Evolutionary conservation across 2,329 filamentous ascomycete genomes (phyloP).

Genomic region (Cercospora sp.): DNA sequence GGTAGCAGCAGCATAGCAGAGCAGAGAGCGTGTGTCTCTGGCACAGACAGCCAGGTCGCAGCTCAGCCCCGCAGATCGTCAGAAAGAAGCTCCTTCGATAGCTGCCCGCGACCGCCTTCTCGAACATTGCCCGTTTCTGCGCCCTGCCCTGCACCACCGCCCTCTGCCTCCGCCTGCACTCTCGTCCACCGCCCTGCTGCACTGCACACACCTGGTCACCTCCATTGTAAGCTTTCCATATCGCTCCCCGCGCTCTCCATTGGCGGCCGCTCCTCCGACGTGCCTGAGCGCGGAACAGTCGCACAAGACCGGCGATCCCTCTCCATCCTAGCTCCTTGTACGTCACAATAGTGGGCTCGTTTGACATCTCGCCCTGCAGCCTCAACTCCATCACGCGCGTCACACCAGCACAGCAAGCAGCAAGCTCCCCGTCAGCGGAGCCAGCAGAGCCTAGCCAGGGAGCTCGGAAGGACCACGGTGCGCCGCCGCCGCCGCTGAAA

Average conservation of each 20-base stretch:
- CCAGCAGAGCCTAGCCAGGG: conserved; percentile 2
- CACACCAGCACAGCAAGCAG: conserved; percentile 7
- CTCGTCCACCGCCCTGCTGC: background rate
- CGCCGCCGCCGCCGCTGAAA: background rate
- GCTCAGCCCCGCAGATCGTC: conserved; percentile 2
- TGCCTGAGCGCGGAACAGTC: background rate
- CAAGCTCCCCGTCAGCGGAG: conserved; percentile 5
- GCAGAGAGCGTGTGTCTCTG: background rate
- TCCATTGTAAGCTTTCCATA: background rate
- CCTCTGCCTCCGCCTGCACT: background rate
- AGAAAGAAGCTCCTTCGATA: conserved; percentile 10
- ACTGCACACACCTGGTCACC: background rate
- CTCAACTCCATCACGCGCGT: conserved; percentile 6
- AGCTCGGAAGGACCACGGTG: background rate
- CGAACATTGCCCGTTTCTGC: conserved; percentile 14
- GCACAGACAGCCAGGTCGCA: background rate
- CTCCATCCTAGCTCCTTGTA: conserved; percentile 2
- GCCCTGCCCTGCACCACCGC: background rate
- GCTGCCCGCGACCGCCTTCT: conserved; percentile 11
- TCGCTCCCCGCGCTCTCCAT: background rate
- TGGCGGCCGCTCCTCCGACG: background rate
- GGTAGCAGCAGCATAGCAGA: background rate
- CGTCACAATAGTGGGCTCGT: conserved; percentile 6
- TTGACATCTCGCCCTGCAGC: conserved; percentile 8
- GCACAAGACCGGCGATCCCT: conserved; percentile 4